phyloP scores from a whole-genome alignment of 805 yeast species.

The Saturnispora hagleri region DNA sequence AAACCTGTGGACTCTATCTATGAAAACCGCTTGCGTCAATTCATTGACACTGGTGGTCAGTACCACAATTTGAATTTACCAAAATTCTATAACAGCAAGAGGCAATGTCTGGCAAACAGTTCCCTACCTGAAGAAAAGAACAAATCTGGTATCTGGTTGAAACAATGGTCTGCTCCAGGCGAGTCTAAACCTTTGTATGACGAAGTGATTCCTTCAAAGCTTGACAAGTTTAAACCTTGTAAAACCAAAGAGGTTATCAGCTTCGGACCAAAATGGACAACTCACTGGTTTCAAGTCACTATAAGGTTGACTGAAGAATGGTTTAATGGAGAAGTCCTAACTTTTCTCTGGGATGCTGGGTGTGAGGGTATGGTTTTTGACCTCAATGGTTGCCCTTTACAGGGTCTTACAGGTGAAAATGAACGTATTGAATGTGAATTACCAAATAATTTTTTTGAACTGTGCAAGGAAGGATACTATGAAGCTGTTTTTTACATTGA shows the following conservation, averaged over 20 bases:
- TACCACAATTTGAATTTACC: slow-evolving; percentile 69
- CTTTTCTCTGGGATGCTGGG: slow-evolving; percentile 58
- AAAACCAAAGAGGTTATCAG: slow-evolving; percentile 56
- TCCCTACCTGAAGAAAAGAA: slow-evolving; percentile 27
- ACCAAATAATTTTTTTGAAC: slow-evolving; percentile 43
- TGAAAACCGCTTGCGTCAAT: slow-evolving; percentile 65
- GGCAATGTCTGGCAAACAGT: slow-evolving; percentile 26
- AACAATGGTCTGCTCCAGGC: slow-evolving; percentile 68
- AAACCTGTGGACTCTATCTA: slow-evolving; percentile 71
- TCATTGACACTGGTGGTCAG: slow-evolving; percentile 65
- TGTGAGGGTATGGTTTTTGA: slow-evolving; percentile 80
- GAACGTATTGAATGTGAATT: slow-evolving; percentile 68
- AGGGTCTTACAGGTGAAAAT: slow-evolving; percentile 81
- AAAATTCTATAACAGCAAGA: slow-evolving; percentile 58
- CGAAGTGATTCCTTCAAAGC: slow-evolving; percentile 42
- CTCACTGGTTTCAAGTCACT: slow-evolving; percentile 81
- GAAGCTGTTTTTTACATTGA: slow-evolving; percentile 72
- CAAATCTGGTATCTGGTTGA: slow-evolving; percentile 40
- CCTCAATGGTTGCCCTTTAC: slow-evolving; percentile 57
- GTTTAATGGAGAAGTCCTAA: slow-evolving; percentile 29
- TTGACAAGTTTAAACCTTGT: slow-evolving; percentile 47
- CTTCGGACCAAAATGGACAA: slow-evolving; percentile 89
- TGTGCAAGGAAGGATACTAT: slow-evolving; percentile 22
- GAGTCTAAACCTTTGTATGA: slow-evolving; percentile 54
- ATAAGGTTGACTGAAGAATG: slow-evolving; percentile 57